Conservation (phyloP, 192 early-diverging fungal species). For the Coemansia umbellata region DNA sequence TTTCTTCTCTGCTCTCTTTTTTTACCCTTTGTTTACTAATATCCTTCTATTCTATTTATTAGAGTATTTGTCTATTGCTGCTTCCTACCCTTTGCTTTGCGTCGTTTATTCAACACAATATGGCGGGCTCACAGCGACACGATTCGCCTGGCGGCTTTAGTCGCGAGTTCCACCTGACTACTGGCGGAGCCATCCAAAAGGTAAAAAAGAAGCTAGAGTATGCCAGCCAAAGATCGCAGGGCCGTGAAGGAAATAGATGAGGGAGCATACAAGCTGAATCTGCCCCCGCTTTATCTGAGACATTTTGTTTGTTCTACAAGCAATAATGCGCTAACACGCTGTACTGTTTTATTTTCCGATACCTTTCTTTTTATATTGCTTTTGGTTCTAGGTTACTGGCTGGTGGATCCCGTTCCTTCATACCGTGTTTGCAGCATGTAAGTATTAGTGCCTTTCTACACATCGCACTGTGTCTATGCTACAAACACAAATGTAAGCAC, state of each 20-base stretch:
- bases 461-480: not conserved
- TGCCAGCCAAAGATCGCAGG: too few relatives aligned
- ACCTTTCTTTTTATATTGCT: too few relatives aligned
- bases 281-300: too few relatives aligned
- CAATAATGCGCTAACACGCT: not conserved
- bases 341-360: too few relatives aligned
- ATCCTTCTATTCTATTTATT: not conserved
- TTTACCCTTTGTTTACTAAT: not conserved
- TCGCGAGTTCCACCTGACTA: slow-evolving; percentile 33
- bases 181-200: slow-evolving; percentile 39
- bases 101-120: slow-evolving; percentile 2
- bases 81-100: not conserved
- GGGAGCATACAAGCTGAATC: too few relatives aligned
- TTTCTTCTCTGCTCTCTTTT: not conserved
- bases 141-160: slow-evolving; percentile 6
- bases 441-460: slow-evolving; percentile 1
- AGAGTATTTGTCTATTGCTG: not conserved
- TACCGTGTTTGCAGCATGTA: slow-evolving; percentile 51
- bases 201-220: slow-evolving; percentile 10
- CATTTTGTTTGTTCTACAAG: not conserved
- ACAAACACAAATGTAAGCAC: not conserved
- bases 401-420: slow-evolving; percentile 53
- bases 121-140: slow-evolving; percentile 22
- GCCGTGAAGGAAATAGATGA: too few relatives aligned
- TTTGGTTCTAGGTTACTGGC: slow-evolving; percentile 36